Base-by-base conservation (phyloP, 2,329 filamentous ascomycete species). In the Xylariales sp. region DNA sequence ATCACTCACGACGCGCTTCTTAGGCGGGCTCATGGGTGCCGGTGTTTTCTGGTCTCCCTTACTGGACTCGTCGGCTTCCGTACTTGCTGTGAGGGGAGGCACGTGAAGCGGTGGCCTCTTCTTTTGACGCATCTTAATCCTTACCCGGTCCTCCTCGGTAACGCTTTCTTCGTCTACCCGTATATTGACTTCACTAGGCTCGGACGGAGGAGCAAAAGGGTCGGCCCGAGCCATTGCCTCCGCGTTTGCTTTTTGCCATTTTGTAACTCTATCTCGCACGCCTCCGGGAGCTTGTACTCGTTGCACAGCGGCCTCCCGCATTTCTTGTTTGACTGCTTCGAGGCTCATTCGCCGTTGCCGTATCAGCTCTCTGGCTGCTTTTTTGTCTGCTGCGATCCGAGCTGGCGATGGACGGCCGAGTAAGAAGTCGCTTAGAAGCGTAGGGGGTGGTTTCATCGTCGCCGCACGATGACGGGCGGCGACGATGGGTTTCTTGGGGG, bases 1-100 rank as follows among this genome's bases (percentile, higher is more conserved):
- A 81, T 98, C 95, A 78, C 94, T 97, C 69, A 97, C 89, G 62
- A 98, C 93, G 70, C 94, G 89, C 84, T 97, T 97, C 81, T 93
- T 94, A 16, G 95, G 95, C 53, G 93, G 88, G 57, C 84, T 79
- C 60, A 89, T 77, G 80, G 84, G 73, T 80, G 82, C 76, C 77
- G 83, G 68, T 78, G 79, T 75, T 49, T 76, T 71, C 60, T 76
- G 68, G 56, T 80, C 78, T 65, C 78, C 80, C 46, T 74, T 79
- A 49, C 77, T 78, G 6, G 73, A 64, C 36, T 74, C 72, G 39
- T 73, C 62, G 69, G 70, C 71, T 71, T 71, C 70, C 67, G 79
- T 75, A 70, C 64, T 77, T 58, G 72, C 71, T 67, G 67, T 78
- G 23, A 72, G 70, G 5, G 73, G 67, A n/a, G 75, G 74, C 18